Evolutionary conservation across 2,329 filamentous ascomycete species (phyloP), one percentile per base, ranked within the genome.

Genomic region (Monilinia polystroma): DNA sequence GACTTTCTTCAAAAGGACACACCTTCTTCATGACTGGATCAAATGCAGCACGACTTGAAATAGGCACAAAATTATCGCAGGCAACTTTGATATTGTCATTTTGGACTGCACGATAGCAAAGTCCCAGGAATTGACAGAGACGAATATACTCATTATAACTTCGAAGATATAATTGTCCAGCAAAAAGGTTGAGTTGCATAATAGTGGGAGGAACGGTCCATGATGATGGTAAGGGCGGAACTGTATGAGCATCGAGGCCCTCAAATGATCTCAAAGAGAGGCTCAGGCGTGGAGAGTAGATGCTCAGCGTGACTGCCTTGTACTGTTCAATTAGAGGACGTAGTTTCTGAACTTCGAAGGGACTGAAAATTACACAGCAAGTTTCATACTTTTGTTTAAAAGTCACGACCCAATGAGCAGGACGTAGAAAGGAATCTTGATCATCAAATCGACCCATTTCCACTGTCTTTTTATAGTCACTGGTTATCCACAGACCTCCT

Each of bases 101-200:
- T 35, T 35, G 32, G 1, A 70, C 63, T 2, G 68, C 67, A 0
- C 70, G 45, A 32, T 75, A 79, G 0, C 79, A 75, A 0, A 90
- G 72, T 0, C 86, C 83, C 0, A 90, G 76, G 52, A 81, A 82
- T 0, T 78, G 73, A 68, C 86, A 88, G 0, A 83, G 73, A 1
- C 78, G 73, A 0, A 74, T 69, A 68, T 91, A 92, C 64, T 90
- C 83, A 0, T 77, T 67, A 54, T 80, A 84, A 0, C 79, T 81
- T 0, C 73, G 75, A 12, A 91, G 78, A 70, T 91, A 92, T 0
- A 91, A 79, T 65, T 90, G 87, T 0, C 89, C 90, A 0, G 90
- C 80, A 65, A 92, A 91, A 0, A 92, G 76, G 54, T 89, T 88
- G 0, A 92, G 79, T 66, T 85, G 79, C 0, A 79, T 76, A 0